Conservation (phyloP, 257 asterid genomes). For the Solanum medicagineum region DNA sequence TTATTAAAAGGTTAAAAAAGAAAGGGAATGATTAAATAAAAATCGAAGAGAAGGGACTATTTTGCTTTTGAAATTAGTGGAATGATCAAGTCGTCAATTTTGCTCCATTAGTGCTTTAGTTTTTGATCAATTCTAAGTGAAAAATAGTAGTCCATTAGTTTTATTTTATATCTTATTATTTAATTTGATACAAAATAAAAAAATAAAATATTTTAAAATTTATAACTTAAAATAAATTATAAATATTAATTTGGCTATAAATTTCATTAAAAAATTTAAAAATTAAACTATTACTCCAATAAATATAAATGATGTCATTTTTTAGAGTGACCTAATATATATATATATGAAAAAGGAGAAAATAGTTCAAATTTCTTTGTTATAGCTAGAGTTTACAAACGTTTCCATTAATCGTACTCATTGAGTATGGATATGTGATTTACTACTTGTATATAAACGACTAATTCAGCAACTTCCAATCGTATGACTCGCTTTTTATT, state of each 20-base stretch:
- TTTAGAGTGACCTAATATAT: too few species aligned
- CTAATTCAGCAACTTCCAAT: too few species aligned
- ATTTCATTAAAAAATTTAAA: background rate
- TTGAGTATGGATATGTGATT: too few species aligned
- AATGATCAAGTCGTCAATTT: background rate
- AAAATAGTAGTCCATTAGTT: background rate
- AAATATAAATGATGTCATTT: background rate
- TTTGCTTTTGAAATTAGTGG: constrained; percentile 3
- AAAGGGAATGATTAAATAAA: background rate
- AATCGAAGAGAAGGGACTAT: background rate
- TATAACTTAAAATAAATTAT: background rate
- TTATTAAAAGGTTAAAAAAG: background rate
- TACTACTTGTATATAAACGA: too few species aligned
- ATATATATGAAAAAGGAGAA: background rate
- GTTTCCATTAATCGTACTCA: too few species aligned
- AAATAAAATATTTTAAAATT: background rate
- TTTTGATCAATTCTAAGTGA: background rate
- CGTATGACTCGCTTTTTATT: too few species aligned
- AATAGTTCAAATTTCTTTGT: background rate
- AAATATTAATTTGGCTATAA: background rate
- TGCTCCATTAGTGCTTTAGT: background rate
- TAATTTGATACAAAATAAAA: fast-evolving
- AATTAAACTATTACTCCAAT: too few species aligned
- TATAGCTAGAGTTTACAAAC: background rate
- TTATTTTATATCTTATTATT: background rate